Evolutionary conservation across 805 yeast genomes (phyloP).

Genomic region (Gaillardinia entomophila): DNA sequence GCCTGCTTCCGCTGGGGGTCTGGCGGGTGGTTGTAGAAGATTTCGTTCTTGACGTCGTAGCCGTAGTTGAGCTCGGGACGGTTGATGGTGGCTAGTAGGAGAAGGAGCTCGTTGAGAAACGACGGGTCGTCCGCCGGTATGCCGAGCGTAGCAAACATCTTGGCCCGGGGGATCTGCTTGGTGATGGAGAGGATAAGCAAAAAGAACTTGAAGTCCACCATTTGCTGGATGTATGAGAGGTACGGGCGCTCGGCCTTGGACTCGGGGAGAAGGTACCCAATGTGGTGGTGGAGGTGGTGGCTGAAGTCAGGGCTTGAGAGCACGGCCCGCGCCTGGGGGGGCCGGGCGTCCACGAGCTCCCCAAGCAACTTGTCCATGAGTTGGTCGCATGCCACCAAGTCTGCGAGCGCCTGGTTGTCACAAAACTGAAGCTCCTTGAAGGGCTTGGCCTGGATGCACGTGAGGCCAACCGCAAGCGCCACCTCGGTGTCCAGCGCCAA

Average conservation of each 20-base stretch:
- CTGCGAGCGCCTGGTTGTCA: conserved; percentile 12
- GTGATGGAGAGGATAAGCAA: conserved; percentile 22
- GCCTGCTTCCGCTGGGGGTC: conserved; percentile 8
- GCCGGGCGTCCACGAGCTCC: conserved; percentile 1
- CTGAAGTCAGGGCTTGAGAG: neutral
- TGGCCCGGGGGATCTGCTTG: conserved; percentile 14
- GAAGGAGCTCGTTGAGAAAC: conserved; percentile 16
- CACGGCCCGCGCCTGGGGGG: neutral
- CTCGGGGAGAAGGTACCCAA: conserved; percentile 6
- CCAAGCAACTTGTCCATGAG: conserved; percentile 9
- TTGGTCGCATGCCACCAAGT: conserved; percentile 8
- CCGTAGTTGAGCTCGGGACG: conserved; percentile 24
- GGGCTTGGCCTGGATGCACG: conserved; percentile 21
- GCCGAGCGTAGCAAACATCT: conserved; percentile 23
- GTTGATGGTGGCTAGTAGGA: conserved; percentile 17
- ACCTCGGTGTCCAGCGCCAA: conserved; percentile 12
- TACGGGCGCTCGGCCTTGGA: conserved; percentile 9
- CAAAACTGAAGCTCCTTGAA: conserved; percentile 16
- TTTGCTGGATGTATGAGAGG: conserved; percentile 14
- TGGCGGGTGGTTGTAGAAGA: conserved; percentile 13
- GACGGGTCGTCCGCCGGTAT: conserved; percentile 10
- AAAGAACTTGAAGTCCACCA: conserved; percentile 27
- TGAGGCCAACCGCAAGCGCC: conserved; percentile 17
- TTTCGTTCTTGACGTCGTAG: conserved; percentile 17
- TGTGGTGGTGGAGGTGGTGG: conserved; percentile 3